Conservation (phyloP, 140 eudicot genomes). For the Senecio squalidus region DNA sequence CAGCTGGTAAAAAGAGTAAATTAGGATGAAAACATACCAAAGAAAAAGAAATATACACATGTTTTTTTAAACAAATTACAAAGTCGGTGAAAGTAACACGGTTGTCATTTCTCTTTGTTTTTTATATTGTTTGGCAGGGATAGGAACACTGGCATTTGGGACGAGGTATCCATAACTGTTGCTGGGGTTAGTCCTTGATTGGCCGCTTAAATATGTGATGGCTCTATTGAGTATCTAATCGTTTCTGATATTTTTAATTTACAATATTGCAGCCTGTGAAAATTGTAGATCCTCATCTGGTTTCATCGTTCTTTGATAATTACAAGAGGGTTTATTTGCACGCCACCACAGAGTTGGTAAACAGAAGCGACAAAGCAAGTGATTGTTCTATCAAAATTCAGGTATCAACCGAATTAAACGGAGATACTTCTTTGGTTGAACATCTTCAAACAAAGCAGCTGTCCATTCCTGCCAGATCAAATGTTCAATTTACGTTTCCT, state of each 20-base stretch:
- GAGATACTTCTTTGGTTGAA: conserved; percentile 52
- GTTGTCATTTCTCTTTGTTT: not conserved
- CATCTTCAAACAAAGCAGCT: conserved; percentile 61
- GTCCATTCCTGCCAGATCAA: conserved; percentile 65
- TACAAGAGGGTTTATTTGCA: conserved; percentile 79
- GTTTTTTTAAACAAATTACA: not conserved
- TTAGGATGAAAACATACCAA: not conserved
- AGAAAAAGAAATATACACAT: not conserved
- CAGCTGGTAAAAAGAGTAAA: not conserved
- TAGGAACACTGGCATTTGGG: conserved; percentile 99
- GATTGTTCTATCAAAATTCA: conserved; percentile 76
- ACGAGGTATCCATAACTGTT: conserved; percentile 83
- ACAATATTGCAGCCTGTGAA: conserved; percentile 70
- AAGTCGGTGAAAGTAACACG: not conserved
- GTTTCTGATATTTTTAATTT: conserved; percentile 3
- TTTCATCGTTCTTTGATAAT: conserved; percentile 78
- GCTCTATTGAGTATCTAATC: not conserved
- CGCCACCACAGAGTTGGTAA: conserved; percentile 67
- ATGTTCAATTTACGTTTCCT: conserved; percentile 68
- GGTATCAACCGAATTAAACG: conserved; percentile 76
- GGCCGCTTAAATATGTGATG: no score
- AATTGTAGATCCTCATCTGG: conserved; percentile 97
- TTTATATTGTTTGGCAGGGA: conserved; percentile 49
- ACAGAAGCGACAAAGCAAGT: conserved; percentile 54
- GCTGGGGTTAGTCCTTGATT: conserved; percentile 69